A percentile compares a stretch with the other conserved stretches of the same genome.
These are phyloP conservation scores for Microbotryum silenes-acaulis DNA, from an alignment of 1,284 basidiomycete species.

Conservation along the genomic window DNA sequence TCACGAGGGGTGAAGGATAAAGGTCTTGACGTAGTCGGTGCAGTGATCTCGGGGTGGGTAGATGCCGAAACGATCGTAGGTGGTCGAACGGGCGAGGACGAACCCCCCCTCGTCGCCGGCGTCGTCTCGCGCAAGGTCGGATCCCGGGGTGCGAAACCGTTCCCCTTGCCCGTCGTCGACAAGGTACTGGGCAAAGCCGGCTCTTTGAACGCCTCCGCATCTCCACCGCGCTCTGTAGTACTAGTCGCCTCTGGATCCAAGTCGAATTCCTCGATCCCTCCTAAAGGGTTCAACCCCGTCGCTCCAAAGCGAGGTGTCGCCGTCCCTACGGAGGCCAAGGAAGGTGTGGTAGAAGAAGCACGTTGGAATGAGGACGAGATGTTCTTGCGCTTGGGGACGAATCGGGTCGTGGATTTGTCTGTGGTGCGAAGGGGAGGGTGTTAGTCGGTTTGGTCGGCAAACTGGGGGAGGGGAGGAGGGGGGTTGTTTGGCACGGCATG, in stretches of 20 bases:
- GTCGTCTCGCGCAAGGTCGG: too few species aligned
- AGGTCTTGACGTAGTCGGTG: too few species aligned
- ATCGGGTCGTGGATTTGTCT: conserved; percentile 60
- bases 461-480: too few species aligned
- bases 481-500: too few species aligned
- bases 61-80: too few species aligned
- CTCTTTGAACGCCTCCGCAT: not conserved
- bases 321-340: not conserved
- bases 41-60: too few species aligned
- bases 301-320: not conserved
- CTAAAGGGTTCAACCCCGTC: not conserved
- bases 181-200: not conserved
- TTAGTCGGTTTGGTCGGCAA: not conserved
- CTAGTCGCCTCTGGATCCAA: not conserved
- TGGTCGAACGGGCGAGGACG: too few species aligned
- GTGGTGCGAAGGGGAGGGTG: not conserved
- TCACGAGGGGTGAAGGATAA: too few species aligned
- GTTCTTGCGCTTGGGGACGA: conserved; percentile 69
- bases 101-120: too few species aligned
- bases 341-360: conserved; percentile 23
- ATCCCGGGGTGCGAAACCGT: too few species aligned
- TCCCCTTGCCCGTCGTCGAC: not conserved
- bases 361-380: conserved; percentile 28
- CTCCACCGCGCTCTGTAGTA: not conserved
- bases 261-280: not conserved